phyloP scores from a whole-genome alignment of 2,329 filamentous ascomycete genomes.

The Aureobasidium namibiae region DNA sequence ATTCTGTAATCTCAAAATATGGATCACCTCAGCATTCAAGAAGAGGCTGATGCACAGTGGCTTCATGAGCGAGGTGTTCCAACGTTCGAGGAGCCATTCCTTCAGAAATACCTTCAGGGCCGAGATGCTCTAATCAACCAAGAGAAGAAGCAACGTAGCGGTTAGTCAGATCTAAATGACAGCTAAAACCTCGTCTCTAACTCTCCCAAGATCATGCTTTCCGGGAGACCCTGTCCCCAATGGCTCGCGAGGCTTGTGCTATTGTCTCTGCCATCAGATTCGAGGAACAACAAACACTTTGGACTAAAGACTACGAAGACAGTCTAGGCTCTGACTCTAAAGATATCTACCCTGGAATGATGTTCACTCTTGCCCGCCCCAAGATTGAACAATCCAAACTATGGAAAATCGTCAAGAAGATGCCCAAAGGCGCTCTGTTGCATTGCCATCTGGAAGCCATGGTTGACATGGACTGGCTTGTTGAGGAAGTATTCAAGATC shows the following conservation, averaged over 20 bases:
- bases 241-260: slow-evolving; percentile 66
- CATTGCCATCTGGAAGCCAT: slow-evolving; percentile 89
- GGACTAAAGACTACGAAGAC: slow-evolving; percentile 68
- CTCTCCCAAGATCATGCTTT: slow-evolving; percentile 55
- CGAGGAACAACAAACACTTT: slow-evolving; percentile 66
- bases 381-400: slow-evolving; percentile 76
- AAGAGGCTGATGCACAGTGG: slow-evolving; percentile 33
- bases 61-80: slow-evolving; percentile 34
- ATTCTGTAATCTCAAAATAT: background rate
- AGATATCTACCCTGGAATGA: slow-evolving; percentile 78
- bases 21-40: slow-evolving; percentile 12
- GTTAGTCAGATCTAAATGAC: slow-evolving; percentile 38
- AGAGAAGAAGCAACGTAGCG: slow-evolving; percentile 75
- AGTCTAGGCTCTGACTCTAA: slow-evolving; percentile 50
- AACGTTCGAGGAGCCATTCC: slow-evolving; percentile 58
- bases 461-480: slow-evolving; percentile 76
- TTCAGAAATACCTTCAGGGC: slow-evolving; percentile 72
- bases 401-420: slow-evolving; percentile 73
- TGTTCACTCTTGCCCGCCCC: slow-evolving; percentile 81
- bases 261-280: slow-evolving; percentile 75
- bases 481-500: slow-evolving; percentile 61
- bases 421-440: slow-evolving; percentile 82
- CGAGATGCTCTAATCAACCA: slow-evolving; percentile 67
- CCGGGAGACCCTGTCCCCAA: slow-evolving; percentile 65
- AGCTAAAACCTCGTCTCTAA: background rate